Evolutionary conservation across 2,329 filamentous ascomycete species (phyloP), one percentile per base, ranked within the genome.

Genomic region (Westerdykella sp.): DNA sequence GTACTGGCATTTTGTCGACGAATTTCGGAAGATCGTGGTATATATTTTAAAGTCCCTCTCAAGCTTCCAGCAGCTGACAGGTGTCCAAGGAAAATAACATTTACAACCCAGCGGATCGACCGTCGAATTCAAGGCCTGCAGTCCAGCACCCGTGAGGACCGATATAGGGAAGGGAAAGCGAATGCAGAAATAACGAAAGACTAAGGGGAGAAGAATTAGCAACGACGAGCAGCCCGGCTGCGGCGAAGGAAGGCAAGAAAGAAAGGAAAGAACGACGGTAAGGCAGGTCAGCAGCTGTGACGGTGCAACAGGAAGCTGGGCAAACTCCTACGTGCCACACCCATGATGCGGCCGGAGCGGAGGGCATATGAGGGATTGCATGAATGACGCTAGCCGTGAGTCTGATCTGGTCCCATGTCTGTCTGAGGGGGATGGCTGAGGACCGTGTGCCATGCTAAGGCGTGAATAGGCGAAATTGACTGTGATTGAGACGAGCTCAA

Each of bases 351-450:
- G 54, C 44, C 50, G 56, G 56, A 53, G 40, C 44, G 51, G 56
- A 49, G 51, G 55, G 58, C 55, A 62, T 65, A 56, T 65, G 62
- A 67, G 50, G 54, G 48, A 49, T 49, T 47, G 63, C 63, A 67
- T 67, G 52, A 64, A 66, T 23, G 42, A 62, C 55, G 57, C 63
- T 65, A 65, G 49, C 46, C 55, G 48, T 59, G 55, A 54, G 59
- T 60, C 53, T 55, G 50, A 53, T 51, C 46, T 60, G 56, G 56
- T 55, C 49, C 62, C 60, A 60, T 56, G 56, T 64, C 48, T 46
- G 62, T 67, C 64, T 67, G 63, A 65, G 51, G 45, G 32, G 45
- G 53, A 49, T 39, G 54, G 48, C 49, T 51, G 44, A 47, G 49
- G 51, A 49, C 46, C 49, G 49, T 46, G 35, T 46, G 42, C 52